Evolutionary conservation across 352 stramenopile genomes (phyloP).

Genomic region (Globisporangium polare): DNA sequence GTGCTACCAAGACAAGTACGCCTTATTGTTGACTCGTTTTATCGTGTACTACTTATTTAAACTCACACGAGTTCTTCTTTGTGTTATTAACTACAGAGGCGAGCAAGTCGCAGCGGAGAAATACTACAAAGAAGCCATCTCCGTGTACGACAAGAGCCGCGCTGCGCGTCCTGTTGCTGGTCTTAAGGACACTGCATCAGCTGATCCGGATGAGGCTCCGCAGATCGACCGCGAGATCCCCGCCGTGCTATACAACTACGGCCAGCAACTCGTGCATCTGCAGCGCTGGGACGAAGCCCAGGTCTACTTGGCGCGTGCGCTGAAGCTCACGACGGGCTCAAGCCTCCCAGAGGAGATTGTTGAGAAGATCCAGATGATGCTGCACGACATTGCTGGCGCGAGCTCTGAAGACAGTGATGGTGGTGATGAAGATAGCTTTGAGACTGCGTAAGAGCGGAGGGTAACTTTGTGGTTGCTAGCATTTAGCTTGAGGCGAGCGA

Average conservation of each 20-base stretch:
- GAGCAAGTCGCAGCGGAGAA: conserved; percentile 31
- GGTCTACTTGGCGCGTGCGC: not conserved
- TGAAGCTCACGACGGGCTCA: conserved; percentile 2
- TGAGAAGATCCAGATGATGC: not conserved
- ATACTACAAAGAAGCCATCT: conserved; percentile 37
- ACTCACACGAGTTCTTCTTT: not conserved
- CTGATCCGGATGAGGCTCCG: not conserved
- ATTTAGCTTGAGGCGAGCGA: too few relatives aligned
- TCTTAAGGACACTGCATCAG: not conserved
- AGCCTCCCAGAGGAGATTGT: conserved; percentile 6
- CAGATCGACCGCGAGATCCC: conserved; percentile 28
- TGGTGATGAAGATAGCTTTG: not conserved
- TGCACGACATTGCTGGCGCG: not conserved
- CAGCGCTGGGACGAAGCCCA: conserved; percentile 25
- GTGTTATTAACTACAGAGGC: conserved; percentile 10
- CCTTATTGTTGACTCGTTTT: not conserved
- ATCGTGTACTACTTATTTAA: not conserved
- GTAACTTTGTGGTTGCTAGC: too few relatives aligned
- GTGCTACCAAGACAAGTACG: conserved; percentile 65
- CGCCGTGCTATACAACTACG: conserved; percentile 31
- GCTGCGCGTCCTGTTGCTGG: not conserved
- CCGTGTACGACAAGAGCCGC: conserved; percentile 20
- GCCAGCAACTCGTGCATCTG: conserved; percentile 24
- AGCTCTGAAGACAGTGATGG: not conserved
- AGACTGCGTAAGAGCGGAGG: not conserved